Evolutionary conservation across 2,329 filamentous ascomycete genomes (phyloP), one percentile per base, ranked within the genome.

Genomic region (Cladophialophora exuberans): DNA sequence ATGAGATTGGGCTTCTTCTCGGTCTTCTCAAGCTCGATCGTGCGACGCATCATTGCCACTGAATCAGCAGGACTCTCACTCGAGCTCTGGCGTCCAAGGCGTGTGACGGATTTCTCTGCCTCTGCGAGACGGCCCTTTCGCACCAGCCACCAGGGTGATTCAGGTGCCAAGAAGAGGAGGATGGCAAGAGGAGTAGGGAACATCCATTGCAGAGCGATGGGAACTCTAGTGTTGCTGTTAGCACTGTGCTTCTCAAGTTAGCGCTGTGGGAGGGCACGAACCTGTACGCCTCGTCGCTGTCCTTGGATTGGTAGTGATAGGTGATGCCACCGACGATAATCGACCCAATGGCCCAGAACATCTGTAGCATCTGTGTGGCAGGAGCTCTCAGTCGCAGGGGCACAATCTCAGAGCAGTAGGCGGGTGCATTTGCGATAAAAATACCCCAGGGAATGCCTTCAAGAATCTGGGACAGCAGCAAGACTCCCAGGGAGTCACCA

Each of bases 401-500:
- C 2, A 83, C 81, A 53, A 86, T 83, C 67, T 86, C 83, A 64
- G 71, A 72, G 69, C 78, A 82, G 72, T 85, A 86, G 5, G 83
- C 83, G 1, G 83, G 83, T 3, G 83, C 78, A 66, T 85, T 85
- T 66, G 83, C 82, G 62, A 85, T 83, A 68, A 86, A 86, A 64
- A 86, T 79, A 22, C 83, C 83, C 83, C 83, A 86, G 2, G 83
- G 83, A 3, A 86, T 65, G 57, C 83, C 83, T 67, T 84, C 82
- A 42, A 86, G 74, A 51, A 83, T 70, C 72, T 86, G 83, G 31
- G 77, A 72, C 3, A 74, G 74, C 63, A 84, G 78, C 55, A 80
- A 70, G 59, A 80, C 68, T 1, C 65, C 66, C 36, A 74, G 66
- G 49, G 69, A 73, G 54, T 76, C 66, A 62, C n/a, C 77, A 53